Conservation (phyloP, 1,139 yeast genomes). For the Protomyces lactucae-debilis region DNA sequence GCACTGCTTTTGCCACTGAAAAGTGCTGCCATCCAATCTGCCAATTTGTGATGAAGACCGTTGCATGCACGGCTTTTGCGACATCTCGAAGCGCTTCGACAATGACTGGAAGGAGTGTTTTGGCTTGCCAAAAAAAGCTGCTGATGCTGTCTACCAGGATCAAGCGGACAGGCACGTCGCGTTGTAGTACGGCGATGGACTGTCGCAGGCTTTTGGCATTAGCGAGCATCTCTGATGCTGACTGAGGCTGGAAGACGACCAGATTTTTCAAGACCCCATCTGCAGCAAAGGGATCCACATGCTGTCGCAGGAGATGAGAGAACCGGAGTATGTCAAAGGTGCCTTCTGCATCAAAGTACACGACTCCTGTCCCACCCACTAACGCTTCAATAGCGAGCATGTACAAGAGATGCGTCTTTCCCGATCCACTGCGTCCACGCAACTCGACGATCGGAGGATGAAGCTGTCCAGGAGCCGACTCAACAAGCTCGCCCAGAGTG, state of each 20-base stretch:
- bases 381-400: slow-evolving; percentile 19
- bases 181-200: not conserved
- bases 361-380: slow-evolving; percentile 8
- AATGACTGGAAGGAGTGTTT: not conserved
- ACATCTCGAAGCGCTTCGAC: not conserved
- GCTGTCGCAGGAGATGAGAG: slow-evolving; percentile 2
- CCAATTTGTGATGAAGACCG: slow-evolving; percentile 16
- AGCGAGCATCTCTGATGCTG: slow-evolving; percentile 11
- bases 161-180: slow-evolving; percentile 8
- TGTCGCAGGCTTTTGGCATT: slow-evolving; percentile 7
- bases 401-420: slow-evolving; percentile 29
- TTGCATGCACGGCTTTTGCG: not conserved
- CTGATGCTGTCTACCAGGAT: slow-evolving; percentile 23
- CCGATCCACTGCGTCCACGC: slow-evolving; percentile 27
- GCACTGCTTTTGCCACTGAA: slow-evolving; percentile 1
- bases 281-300: not conserved
- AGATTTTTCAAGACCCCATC: slow-evolving; percentile 2
- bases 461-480: not conserved
- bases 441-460: slow-evolving; percentile 1
- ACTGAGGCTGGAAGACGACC: slow-evolving; percentile 19
- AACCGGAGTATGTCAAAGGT: slow-evolving; percentile 25
- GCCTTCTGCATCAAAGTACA: slow-evolving; percentile 25
- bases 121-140: slow-evolving; percentile 26
- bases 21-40: slow-evolving; percentile 18
- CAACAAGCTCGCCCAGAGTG: not conserved